These are phyloP conservation scores for Leccinum subgranulosum DNA, from an alignment of 768 basidiomycete genomes.

Conservation along the genomic window DNA sequence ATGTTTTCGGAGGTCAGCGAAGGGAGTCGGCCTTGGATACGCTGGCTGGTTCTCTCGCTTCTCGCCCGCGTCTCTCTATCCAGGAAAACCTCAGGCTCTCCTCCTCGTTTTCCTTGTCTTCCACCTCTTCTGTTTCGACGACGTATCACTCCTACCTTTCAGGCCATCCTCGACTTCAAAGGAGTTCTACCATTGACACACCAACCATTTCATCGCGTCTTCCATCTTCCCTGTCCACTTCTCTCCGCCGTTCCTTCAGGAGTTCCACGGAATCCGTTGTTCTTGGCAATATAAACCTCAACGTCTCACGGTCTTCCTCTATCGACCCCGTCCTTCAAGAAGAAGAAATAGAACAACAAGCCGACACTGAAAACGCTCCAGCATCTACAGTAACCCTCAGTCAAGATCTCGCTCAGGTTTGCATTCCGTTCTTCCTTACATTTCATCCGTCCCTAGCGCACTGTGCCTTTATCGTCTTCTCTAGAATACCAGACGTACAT, in stretches of 20 bases:
- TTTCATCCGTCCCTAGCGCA: background rate
- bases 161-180: conserved; percentile 5
- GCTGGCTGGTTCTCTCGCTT: conserved; percentile 21
- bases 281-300: conserved; percentile 25
- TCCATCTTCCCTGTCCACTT: conserved; percentile 16
- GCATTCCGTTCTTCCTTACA: background rate
- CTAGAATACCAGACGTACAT: conserved; percentile 22
- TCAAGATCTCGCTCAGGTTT: conserved; percentile 31
- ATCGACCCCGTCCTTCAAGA: conserved; percentile 13
- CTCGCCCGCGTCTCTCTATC: conserved; percentile 21
- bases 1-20: conserved; percentile 25
- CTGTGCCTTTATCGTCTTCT: background rate
- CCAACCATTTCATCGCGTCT: conserved; percentile 14
- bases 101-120: conserved; percentile 18
- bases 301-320: conserved; percentile 22
- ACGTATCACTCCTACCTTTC: conserved; percentile 15
- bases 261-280: conserved; percentile 22
- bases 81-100: conserved; percentile 12
- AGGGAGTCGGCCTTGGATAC: conserved; percentile 16
- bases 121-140: conserved; percentile 21
- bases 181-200: conserved; percentile 12
- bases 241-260: conserved; percentile 23
- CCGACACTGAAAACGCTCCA: conserved; percentile 4
- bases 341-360: conserved; percentile 13
- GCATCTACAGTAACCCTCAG: conserved; percentile 20